Base-by-base conservation (phyloP, 23 red algal genomes). In the Gracilaria vermiculophylla region DNA sequence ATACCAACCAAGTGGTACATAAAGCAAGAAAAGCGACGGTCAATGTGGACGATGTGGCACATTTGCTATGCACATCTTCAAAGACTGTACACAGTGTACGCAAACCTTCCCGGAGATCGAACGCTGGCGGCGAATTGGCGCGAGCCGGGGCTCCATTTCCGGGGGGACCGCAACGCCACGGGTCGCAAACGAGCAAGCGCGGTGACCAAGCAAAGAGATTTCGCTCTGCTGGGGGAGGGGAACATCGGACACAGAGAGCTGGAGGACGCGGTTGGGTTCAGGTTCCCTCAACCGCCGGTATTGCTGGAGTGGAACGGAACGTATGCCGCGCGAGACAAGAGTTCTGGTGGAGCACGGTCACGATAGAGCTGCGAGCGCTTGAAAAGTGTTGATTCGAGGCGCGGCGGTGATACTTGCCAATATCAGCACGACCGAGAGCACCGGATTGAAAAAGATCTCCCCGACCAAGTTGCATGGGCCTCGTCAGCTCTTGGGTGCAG, bases 1-100 rank as follows among this genome's bases (percentile, higher is more conserved):
- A 39, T 88, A 24, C 66, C 76, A 42, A 86, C 81, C 19, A 51
- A 77, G 45, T 94, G 91, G 91, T 94, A 94, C 80, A 94, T 86
- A 29, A 69, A 76, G 47, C 91, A 88, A 49, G 81, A 86, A 56
- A 69, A 66, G 21, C 23, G 36, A 25, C 50, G 76, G 57, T 75
- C 76, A 19, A 92, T 92, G 88, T 94, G 91, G 91, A 87, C 79
- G 23, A 77, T 79, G 82, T 94, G 91, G 91, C 83, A 76, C 62
- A 77, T 94, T 64, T 69, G 62, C n/a, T 94, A 69, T 43, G 81
- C 79, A 23, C 48, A 94, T 27, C 44, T 77, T 12, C 40, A 31
- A 42, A 61, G 62, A 23, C 35, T 76, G 8, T 87, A 76, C 56
- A 86, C 74, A 0, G 81, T 94, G 66, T 94, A 94, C 40, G 91